Evolutionary conservation across 2,329 filamentous ascomycete species (phyloP).

Genomic region (Fusarium domesticum): DNA sequence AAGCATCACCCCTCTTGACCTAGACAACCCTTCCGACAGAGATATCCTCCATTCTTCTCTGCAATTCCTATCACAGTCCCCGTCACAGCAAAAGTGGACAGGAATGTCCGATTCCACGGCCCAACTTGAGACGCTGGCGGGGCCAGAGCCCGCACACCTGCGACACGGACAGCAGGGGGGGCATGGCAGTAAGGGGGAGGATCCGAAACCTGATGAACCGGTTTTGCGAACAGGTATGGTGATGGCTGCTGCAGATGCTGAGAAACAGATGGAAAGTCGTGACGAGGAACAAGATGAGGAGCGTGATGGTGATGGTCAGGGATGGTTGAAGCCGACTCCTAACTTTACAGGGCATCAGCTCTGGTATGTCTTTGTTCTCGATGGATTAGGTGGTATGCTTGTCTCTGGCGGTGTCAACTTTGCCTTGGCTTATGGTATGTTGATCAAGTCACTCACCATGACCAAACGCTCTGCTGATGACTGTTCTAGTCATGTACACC

Average conservation of each 20-base stretch:
- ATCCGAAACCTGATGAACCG: slow-evolving; percentile 13
- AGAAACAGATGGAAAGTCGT: neutral
- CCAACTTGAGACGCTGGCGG: slow-evolving; percentile 24
- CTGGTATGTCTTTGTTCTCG: slow-evolving; percentile 48
- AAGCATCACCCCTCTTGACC: neutral
- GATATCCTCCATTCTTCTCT: neutral
- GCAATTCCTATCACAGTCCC: slow-evolving; percentile 3
- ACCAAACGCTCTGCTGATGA: slow-evolving; percentile 8
- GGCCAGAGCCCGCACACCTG: slow-evolving; percentile 17
- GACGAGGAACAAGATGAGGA: neutral
- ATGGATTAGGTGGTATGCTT: slow-evolving; percentile 46
- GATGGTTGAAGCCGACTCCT: slow-evolving; percentile 38
- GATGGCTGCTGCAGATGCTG: too few relatives aligned
- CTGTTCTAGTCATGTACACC: slow-evolving; percentile 45
- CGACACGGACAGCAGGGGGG: slow-evolving; percentile 17
- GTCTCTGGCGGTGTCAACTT: slow-evolving; percentile 52
- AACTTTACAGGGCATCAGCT: slow-evolving; percentile 43
- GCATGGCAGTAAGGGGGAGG: slow-evolving; percentile 4
- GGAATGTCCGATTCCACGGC: slow-evolving; percentile 13
- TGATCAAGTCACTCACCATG: neutral
- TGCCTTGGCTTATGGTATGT: slow-evolving; percentile 48
- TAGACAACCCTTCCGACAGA: neutral
- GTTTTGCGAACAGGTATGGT: too few relatives aligned
- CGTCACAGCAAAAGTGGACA: too few relatives aligned
- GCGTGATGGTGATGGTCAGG: slow-evolving; percentile 1